phyloP scores from a whole-genome alignment of 1,284 basidiomycete species.

The Apiotrichum gamsii region DNA sequence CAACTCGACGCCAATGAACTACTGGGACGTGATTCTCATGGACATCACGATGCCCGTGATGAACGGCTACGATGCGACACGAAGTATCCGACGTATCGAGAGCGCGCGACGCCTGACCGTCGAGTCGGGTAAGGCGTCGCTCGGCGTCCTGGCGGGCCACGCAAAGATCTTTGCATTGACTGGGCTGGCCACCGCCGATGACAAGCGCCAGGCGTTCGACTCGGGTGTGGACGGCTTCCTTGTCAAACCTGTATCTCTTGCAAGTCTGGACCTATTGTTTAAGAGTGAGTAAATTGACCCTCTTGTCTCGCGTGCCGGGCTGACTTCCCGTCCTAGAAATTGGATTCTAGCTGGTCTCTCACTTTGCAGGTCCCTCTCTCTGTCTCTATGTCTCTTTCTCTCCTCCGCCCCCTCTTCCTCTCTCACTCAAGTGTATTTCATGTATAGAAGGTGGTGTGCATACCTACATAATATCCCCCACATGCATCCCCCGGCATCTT shows the following conservation, averaged over 20 bases:
- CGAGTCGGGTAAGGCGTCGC: too few relatives aligned
- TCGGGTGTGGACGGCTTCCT: conserved; percentile 92
- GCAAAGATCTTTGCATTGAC: conserved; percentile 80
- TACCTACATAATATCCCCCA: too few relatives aligned
- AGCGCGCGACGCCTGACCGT: conserved; percentile 45
- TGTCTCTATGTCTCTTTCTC: too few relatives aligned
- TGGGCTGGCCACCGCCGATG: conserved; percentile 84
- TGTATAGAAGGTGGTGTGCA: not conserved
- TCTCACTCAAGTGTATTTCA: too few relatives aligned
- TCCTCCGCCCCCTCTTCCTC: too few relatives aligned
- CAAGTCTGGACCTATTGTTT: conserved; percentile 79
- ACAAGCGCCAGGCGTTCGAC: conserved; percentile 83
- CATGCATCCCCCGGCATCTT: not conserved
- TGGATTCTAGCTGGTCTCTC: conserved; percentile 14
- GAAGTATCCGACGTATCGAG: conserved; percentile 75
- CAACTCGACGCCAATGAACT: conserved; percentile 56
- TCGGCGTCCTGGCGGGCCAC: conserved; percentile 6
- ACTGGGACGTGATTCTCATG: conserved; percentile 65
- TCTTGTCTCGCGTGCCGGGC: too few relatives aligned
- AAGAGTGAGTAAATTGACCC: conserved; percentile 55
- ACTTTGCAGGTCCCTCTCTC: not conserved
- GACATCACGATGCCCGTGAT: conserved; percentile 91
- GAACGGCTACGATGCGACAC: conserved; percentile 79
- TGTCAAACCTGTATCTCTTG: conserved; percentile 86
- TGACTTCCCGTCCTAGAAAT: too few relatives aligned